Evolutionary conservation across 1,139 yeast genomes (phyloP), one percentile per base, ranked within the genome.

Genomic region (Pichiaceae sp.): DNA sequence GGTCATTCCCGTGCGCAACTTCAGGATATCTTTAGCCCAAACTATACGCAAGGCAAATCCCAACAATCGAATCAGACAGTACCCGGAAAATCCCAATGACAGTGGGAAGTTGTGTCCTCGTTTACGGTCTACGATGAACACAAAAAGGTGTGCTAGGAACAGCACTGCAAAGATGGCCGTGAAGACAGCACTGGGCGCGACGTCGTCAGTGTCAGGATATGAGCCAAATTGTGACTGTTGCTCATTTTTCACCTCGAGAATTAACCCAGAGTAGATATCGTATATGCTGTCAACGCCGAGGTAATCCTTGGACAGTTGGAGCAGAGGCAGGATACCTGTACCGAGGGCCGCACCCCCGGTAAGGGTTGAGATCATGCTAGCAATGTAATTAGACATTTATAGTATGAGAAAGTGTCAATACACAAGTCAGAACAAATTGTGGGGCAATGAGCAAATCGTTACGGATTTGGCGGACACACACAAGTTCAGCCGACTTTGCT

Each of bases 61-160:
- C 27, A 79, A 42, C 33, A 70, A 57, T 50, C 82, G 67, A 48
- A 76, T 48, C 3, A 68, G 39, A 32, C 75, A 66, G 50, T 78
- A 78, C 35, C 72, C 53, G 3, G 69, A 66, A 61, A 82, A 72
- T 1, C 71, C 78, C 14, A 77, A 47, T 2, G 78, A 68, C 23
- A 77, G 54, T 60, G 68, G 72, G 56, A 83, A 82, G 44, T 69
- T 62, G 56, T 83, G 94, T 3, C 85, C 84, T 43, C 85, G 62
- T 4, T 62, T 46, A 41, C 48, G 57, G 57, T 82, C 78, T 35
- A 68, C 59, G n/a, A 54, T 21, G 46, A 77, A 81, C 5, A 82
- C 59, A 15, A 52, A 48, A 3, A 69, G 46, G 52, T 79, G 83
- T 1, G 68, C 63, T 3, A 75, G 19, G 3, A 64, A 58, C 17